Evolutionary conservation across 768 basidiomycete species (phyloP), one percentile per base, ranked within the genome.

Genomic region (Tricholoma bakamatsutake): DNA sequence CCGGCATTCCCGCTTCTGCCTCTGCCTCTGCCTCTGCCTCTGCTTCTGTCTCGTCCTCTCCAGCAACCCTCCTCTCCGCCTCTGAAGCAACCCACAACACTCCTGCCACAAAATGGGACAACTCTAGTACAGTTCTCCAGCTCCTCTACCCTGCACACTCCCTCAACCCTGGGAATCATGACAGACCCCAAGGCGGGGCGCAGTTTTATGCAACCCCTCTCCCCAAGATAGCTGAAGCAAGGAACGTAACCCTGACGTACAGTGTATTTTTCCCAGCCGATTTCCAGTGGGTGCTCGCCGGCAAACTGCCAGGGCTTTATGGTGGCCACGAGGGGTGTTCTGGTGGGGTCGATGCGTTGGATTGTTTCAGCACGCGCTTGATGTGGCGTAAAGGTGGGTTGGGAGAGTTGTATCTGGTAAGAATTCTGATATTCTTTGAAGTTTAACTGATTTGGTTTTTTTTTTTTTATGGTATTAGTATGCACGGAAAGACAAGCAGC

Each of bases 291-390:
- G 90, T 91, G 15, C 75, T 80, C 52, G 93, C 81, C 4, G 93
- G 93, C 6, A 95, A 97, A 69, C 67, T 95, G 5, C 90, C 93
- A 0, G 93, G 93, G 0, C 59, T 93, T 4, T 91, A 84, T 62
- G 87, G 87, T 0, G 88, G 88, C 0, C 82, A 79, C 59, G 72
- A 65, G 3, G 78, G 74, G 17, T 91, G 89, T 65, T 89, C 88
- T 17, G 90, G 90, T 5, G 90, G 90, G 1, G 73, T 82, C 60
- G 76, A 77, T n/a, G 92, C 90, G 6, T 59, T 73, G 34, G 75
- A 79, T 43, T 95, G 93, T 62, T 95, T 90, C 65, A 90, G 88
- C 64, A 93, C 91, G 5, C 71, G 93, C 27, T 55, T 94, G 60
- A 94, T 95, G 93, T 94, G 88, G 87, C 75, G 88, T 37, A 63